Evolutionary conservation across 1,284 basidiomycete species (phyloP).

Genomic region (Ustilago vetiveriae): DNA sequence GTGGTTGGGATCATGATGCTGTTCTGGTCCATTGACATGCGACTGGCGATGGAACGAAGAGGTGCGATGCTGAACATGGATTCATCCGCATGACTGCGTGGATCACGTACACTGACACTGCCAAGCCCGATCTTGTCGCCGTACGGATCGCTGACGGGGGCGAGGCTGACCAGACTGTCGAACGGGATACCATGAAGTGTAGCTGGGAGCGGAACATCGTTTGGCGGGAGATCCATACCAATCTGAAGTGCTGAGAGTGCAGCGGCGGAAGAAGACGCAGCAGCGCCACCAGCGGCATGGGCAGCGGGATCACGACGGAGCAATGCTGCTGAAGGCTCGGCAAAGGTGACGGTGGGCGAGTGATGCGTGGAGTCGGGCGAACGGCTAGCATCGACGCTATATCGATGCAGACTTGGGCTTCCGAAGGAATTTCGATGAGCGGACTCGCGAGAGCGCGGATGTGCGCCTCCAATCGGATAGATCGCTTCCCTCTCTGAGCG

Average conservation of each 20-base stretch:
- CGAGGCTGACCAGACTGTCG: constrained; percentile 79
- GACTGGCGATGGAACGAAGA: constrained; percentile 36
- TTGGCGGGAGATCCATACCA: constrained; percentile 38
- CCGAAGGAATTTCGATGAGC: constrained; percentile 25
- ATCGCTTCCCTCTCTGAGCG: constrained; percentile 44
- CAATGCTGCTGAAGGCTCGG: constrained; percentile 16
- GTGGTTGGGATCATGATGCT: constrained; percentile 35
- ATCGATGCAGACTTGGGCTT: constrained; percentile 23
- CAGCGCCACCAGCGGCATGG: background rate
- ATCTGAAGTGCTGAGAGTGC: constrained; percentile 22
- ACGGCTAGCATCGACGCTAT: constrained; percentile 26
- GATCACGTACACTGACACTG: constrained; percentile 52
- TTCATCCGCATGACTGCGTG: constrained; percentile 25
- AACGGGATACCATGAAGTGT: constrained; percentile 78
- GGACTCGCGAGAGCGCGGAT: constrained; percentile 18
- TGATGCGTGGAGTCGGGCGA: constrained; percentile 21
- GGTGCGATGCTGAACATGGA: constrained; percentile 26
- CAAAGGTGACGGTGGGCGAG: constrained; percentile 43
- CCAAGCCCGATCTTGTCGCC: constrained; percentile 51
- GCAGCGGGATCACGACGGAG: constrained; percentile 7
- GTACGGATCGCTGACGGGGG: constrained; percentile 80
- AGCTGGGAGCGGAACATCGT: constrained; percentile 32
- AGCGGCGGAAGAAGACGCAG: background rate
- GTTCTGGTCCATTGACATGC: constrained; percentile 36
- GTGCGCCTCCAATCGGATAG: constrained; percentile 42